phyloP scores from a whole-genome alignment of 2,329 filamentous ascomycete genomes.

The Elsinoe ampelina region DNA sequence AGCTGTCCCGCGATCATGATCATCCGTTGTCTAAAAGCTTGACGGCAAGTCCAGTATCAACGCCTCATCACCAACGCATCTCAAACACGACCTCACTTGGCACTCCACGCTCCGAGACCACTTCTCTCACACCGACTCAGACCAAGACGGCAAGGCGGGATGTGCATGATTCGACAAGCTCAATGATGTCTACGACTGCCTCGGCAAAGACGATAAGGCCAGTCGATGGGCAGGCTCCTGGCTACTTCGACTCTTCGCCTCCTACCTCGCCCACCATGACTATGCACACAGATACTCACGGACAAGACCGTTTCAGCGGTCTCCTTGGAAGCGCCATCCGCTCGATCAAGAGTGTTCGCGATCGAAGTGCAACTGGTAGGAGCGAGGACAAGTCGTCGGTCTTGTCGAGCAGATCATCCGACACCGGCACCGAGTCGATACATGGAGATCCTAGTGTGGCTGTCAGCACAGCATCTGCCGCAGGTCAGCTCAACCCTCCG shows the following conservation, averaged over 20 bases:
- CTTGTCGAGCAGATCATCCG: conserved; percentile 55
- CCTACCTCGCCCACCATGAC: conserved; percentile 35
- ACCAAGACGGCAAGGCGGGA: conserved; percentile 12
- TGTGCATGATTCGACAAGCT: conserved; percentile 19
- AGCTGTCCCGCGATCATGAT: conserved; percentile 45
- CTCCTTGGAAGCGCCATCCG: conserved; percentile 39
- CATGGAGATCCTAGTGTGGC: conserved; percentile 56
- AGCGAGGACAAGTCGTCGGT: conserved; percentile 43
- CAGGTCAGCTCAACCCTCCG: conserved; percentile 49
- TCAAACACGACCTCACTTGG: conserved; percentile 12
- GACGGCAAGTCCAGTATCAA: conserved; percentile 54
- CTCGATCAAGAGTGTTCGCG: conserved; percentile 38
- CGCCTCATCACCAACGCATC: conserved; percentile 14
- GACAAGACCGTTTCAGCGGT: conserved; percentile 34
- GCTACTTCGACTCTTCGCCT: conserved; percentile 27
- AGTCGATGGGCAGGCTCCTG: conserved; percentile 25
- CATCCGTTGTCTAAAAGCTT: conserved; percentile 70
- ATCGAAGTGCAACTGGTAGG: conserved; percentile 37
- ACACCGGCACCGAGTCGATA: conserved; percentile 49
- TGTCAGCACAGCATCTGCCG: conserved; percentile 51
- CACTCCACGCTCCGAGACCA: conserved; percentile 1
- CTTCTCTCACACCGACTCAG: conserved; percentile 4
- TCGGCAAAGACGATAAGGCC: conserved; percentile 40
- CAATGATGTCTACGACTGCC: conserved; percentile 32
- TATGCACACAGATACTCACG: conserved; percentile 35